phyloP scores from a whole-genome alignment of 305 asterid genomes.

The Solanum aculeatissimum region DNA sequence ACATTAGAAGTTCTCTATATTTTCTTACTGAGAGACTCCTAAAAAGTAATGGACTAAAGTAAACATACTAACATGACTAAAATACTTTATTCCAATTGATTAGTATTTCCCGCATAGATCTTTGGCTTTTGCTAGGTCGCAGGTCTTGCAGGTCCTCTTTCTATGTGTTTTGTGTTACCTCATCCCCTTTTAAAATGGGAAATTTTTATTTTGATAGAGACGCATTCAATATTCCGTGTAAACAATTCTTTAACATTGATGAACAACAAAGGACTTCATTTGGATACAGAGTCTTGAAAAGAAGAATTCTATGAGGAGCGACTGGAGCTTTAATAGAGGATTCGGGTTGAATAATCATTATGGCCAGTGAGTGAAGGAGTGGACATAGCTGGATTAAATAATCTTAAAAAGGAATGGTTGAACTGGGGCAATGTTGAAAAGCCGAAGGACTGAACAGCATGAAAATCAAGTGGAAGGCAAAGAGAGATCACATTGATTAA shows the following conservation, averaged over 20 bases:
- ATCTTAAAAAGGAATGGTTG: neutral
- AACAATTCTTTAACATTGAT: neutral
- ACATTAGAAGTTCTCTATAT: neutral
- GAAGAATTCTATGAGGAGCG: neutral
- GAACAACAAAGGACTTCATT: neutral
- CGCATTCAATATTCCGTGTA: neutral
- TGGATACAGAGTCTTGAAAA: neutral
- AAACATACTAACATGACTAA: neutral
- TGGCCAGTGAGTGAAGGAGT: neutral
- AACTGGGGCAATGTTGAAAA: neutral
- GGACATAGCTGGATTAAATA: neutral
- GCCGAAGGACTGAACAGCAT: neutral
- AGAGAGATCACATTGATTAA: neutral
- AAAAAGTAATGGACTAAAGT: neutral
- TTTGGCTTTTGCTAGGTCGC: neutral
- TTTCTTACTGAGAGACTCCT: neutral
- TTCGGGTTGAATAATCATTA: neutral
- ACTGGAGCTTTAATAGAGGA: neutral
- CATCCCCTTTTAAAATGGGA: neutral
- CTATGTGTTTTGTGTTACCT: neutral
- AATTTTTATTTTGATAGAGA: neutral
- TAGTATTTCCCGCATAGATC: neutral
- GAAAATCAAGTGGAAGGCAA: neutral
- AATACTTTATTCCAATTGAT: neutral
- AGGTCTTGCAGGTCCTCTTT: neutral